These are phyloP conservation scores for Prunus padus DNA, from an alignment of 306 rosid species.

Conservation along the genomic window DNA sequence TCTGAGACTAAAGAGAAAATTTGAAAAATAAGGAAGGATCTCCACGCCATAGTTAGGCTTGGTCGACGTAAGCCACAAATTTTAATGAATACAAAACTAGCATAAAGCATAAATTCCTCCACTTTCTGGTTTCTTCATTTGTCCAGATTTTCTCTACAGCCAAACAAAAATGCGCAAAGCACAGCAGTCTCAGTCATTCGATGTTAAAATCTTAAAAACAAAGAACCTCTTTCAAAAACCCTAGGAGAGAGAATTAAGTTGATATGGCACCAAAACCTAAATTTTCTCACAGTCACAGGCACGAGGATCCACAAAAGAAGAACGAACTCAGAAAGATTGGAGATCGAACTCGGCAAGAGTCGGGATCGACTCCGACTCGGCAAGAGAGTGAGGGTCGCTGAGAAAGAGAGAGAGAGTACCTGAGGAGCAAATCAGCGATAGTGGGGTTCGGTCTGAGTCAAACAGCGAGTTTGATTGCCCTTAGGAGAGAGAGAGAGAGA, in stretches of 20 bases:
- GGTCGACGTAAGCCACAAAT: background rate
- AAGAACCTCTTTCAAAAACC: background rate
- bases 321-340: background rate
- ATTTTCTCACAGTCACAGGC: background rate
- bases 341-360: conserved; percentile 30
- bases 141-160: background rate
- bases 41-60: background rate
- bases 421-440: conserved; percentile 37
- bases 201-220: background rate
- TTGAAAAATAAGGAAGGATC: background rate
- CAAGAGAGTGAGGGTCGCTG: background rate
- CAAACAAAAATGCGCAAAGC: conserved; percentile 17
- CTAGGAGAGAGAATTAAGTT: background rate
- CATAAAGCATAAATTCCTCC: background rate
- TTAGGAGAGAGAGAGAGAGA: conserved; percentile 3
- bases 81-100: background rate
- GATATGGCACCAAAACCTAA: conserved; percentile 1
- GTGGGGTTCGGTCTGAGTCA: conserved; percentile 39
- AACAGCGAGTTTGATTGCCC: conserved; percentile 42
- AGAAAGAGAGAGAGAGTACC: conserved; percentile 29
- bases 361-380: conserved; percentile 20
- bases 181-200: background rate
- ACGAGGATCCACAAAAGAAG: conserved; percentile 7
- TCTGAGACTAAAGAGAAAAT: background rate
- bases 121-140: background rate